Base-by-base conservation (phyloP, 495 filamentous ascomycete genomes). In the Penicillium simplicissimum region DNA sequence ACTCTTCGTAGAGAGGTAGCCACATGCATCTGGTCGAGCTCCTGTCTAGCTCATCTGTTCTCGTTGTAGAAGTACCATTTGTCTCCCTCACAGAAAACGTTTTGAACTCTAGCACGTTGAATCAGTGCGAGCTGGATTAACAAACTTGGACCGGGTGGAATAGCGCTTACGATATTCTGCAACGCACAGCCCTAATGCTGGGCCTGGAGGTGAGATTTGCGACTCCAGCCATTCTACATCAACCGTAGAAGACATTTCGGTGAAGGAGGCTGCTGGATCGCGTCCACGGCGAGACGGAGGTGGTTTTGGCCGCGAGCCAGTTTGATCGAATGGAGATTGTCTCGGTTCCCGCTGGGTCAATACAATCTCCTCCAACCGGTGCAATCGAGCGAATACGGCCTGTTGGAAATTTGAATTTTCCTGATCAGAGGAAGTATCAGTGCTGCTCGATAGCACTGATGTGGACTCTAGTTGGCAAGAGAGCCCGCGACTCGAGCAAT, bases 1-100 rank as follows among this genome's bases (percentile, higher is more conserved):
- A 68, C 56, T 82, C 80, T n/a, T 71, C 64, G 38, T 70, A 49
- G 3, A 62, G 58, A 9, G 79, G 78, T 1, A 81, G 64, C 75
- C 76, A 80, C 28, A 77, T 57, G 57, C 70, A 76, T 57, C 62
- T 65, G n/a, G 35, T 64, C 4, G 40, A n/a, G 2, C 40, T 19
- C 0, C 17, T 21, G 0, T 38, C 25, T 5, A n/a, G 19, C 8
- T 28, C 11, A 17, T 33, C 15, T 19, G 4, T 8, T 3, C 23
- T 10, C 15, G 9, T 14, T 3, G 35, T 1, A 3, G 14, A 7
- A 13, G 19, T 28, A 6, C 17, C 9, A 8, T n/a, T 11, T 19
- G 37, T 14, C 19, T 31, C 37, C 14, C 43, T 57, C 10, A 71
- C 62, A 1, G 58, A 34, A 35, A 66, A 67, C 14, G 53, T 57